Base-by-base conservation (phyloP, 306 rosid species). In the Dryas octopetala region DNA sequence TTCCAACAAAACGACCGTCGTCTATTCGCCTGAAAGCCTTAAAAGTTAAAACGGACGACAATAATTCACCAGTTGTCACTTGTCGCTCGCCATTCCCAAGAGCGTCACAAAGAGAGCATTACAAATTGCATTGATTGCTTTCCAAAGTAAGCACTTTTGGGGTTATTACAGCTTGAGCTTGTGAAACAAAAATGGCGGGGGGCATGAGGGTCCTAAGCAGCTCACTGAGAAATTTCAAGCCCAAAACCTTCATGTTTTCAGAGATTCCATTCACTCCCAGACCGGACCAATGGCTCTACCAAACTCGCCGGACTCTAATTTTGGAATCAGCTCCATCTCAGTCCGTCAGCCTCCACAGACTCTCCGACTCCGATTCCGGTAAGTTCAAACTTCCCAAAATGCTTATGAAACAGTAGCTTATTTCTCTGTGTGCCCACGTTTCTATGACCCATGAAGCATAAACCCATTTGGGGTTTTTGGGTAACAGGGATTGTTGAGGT, bases 361-460 rank as follows among this genome's bases (percentile, higher is more conserved):
- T 92, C 81, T 40, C 88, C 60, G 86, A 69, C 78, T 64, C 80
- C 2, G 86, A 95, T 88, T 89, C 97, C 49, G 97, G 98, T 88
- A 82, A 19, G 11, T 70, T 59, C 54, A 9, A 14, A 1, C 2
- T 52, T 66, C 41, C 43, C 17, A 13, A 46, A 12, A 64, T 53
- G 32, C 13, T 10, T 4, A 5, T 5, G 4, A 6, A 43, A 44
- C 11, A 38, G 17, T 41, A 7, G 14, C 7, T 17, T 55, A 45
- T 66, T 0, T 14, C 52, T 65, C 5, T 65, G 15, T 9, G 12
- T 14, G 19, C 6, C n/a, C 51, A n/a, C 54, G 60, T 43, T 17
- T 32, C 12, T 28, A 7, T 15, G 9, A 7, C 43, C 0, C 40
- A 1, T 11, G 7, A 16, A 16, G 10, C 32, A 40, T 8, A 49